A percentile compares a stretch with the other conserved stretches of the same genome.
Conservation (phyloP, 1,284 basidiomycete species). For the Prillingera fragicola region DNA sequence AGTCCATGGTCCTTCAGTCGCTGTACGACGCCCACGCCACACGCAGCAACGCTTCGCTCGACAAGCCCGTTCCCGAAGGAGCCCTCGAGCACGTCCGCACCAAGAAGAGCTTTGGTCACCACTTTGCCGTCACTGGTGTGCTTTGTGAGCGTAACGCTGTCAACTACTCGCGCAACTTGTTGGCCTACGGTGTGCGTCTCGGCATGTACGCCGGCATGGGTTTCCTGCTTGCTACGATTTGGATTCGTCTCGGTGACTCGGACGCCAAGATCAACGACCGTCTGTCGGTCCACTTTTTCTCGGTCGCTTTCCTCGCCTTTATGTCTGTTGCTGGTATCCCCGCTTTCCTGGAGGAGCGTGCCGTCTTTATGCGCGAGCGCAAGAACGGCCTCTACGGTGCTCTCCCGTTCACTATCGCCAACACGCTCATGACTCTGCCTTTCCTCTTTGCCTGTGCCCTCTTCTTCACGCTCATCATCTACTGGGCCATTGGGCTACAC, state of each 20-base stretch:
- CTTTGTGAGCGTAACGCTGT: conserved; percentile 15
- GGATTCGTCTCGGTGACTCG: conserved; percentile 53
- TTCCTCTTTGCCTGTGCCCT: conserved; percentile 43
- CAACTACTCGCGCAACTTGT: conserved; percentile 46
- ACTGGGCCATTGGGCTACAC: conserved; percentile 23
- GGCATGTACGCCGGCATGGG: conserved; percentile 60
- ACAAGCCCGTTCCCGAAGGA: too few relatives aligned
- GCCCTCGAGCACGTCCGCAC: background rate
- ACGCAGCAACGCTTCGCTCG: too few relatives aligned
- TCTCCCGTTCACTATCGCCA: conserved; percentile 29
- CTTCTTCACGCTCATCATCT: conserved; percentile 29
- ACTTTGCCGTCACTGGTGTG: conserved; percentile 4
- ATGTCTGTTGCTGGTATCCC: conserved; percentile 45
- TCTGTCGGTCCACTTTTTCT: conserved; percentile 51
- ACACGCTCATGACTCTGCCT: conserved; percentile 43
- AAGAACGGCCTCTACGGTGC: conserved; percentile 34
- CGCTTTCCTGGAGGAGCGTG: conserved; percentile 48
- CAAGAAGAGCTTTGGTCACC: background rate
- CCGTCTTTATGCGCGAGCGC: conserved; percentile 46
- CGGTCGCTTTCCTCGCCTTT: conserved; percentile 60
- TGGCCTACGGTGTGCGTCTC: conserved; percentile 59
- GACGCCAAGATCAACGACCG: conserved; percentile 44
- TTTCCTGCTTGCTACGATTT: conserved; percentile 57
- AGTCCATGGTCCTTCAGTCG: conserved; percentile 1
- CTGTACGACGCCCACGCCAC: conserved; percentile 6